Base-by-base conservation (phyloP, 169 alveolate genomes). In the Theileria orientalis region DNA sequence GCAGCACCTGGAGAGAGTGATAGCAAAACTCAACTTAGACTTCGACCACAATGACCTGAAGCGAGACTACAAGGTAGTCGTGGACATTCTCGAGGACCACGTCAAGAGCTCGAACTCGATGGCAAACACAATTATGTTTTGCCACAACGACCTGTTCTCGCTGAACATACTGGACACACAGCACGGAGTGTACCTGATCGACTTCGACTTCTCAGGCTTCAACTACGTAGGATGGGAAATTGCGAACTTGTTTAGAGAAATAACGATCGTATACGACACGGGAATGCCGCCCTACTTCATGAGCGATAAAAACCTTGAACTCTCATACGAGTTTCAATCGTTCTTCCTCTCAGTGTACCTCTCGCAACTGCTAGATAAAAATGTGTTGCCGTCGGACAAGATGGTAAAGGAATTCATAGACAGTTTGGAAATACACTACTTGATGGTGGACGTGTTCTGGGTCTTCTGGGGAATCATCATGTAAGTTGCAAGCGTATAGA, bases 61-160 rank as follows among this genome's bases (percentile, higher is more conserved):
- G 6, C 8, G 13, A 5, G 5, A 23, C n/a, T 30, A 8, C 13
- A 46, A 35, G 23, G 13, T 14, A 6, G 3, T 11, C 68, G 9
- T 5, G 13, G 13, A 14, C 29, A 23, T 59, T 21, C 72, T 35
- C 59, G 67, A 54, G 57, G 63, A 69, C 59, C 80, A 35, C 56
- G 33, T 78, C 32, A 35, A 76, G 72, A 30, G 69, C 35, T 76
- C 75, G 29, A 76, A 69, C 11, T 64, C 74, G 33, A 74, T 85
- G 25, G 91, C 93, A 2, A 84, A 78, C 83, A 23, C 76, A 21
- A 33, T 90, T 13, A 86, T 83, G 46, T 90, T 90, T 49, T 90
- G 94, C 49, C 94, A 90, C 73, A 90, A 90, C 57, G 94, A 90
- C 56, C 67, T 90, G 46, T 91, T 83, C 71, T 89, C 76, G 67